Conservation (phyloP, 768 basidiomycete species). For the Tulasnella sp. region DNA sequence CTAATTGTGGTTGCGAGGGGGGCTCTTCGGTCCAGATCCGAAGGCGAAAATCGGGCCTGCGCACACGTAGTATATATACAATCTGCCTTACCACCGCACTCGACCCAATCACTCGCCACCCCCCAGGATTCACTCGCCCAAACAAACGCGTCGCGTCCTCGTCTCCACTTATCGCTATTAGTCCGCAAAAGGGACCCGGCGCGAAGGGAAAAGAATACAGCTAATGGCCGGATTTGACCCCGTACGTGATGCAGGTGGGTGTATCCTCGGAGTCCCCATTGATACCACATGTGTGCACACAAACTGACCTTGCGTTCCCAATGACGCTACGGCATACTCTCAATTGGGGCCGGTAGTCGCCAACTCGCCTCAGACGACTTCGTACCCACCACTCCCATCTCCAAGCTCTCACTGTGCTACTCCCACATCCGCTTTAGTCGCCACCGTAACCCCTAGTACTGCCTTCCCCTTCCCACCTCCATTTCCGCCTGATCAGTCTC, state of each 20-base stretch:
- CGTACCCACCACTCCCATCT: constrained; percentile 23
- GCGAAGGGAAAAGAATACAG: background rate
- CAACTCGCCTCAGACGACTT: constrained; percentile 10
- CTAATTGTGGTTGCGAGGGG: too few species aligned
- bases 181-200: background rate
- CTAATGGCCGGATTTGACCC: constrained; percentile 71
- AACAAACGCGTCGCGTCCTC: too few species aligned
- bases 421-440: background rate
- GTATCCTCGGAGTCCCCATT: background rate
- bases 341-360: constrained; percentile 9
- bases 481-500: background rate
- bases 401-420: constrained; percentile 3
- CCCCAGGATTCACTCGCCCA: too few species aligned
- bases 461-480: constrained; percentile 15
- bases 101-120: background rate
- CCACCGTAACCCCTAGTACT: background rate
- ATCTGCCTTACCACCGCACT: background rate
- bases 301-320: constrained; percentile 14
- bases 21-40: background rate
- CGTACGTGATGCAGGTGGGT: constrained; percentile 55
- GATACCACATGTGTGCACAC: background rate
- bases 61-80: background rate
- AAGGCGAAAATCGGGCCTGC: background rate
- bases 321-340: constrained; percentile 14
- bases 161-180: too few species aligned